Evolutionary conservation across 345 rosid species (phyloP).

Genomic region (Salix arbutifolia): DNA sequence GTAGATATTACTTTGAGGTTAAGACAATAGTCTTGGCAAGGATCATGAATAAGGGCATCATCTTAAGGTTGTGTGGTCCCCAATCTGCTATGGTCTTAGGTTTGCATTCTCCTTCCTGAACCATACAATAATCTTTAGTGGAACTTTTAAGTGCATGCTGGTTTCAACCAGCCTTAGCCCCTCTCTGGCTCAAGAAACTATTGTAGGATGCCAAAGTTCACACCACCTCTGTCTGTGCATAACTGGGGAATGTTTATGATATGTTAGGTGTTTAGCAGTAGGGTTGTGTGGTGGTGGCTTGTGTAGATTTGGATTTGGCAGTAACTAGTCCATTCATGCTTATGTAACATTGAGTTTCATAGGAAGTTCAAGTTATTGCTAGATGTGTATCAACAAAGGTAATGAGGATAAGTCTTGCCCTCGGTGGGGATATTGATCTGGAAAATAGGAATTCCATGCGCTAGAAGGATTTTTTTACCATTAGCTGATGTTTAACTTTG

Average conservation of each 20-base stretch:
- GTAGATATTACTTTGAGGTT: neutral
- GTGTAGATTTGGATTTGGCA: neutral
- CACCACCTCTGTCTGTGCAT: neutral
- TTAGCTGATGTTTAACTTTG: neutral
- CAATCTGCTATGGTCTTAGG: neutral
- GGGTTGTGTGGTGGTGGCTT: neutral
- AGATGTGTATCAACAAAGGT: neutral
- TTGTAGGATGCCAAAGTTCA: neutral
- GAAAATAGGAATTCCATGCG: neutral
- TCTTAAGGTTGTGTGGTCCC: neutral
- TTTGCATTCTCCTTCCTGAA: neutral
- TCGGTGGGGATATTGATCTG: neutral
- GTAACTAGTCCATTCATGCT: neutral
- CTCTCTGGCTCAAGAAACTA: neutral
- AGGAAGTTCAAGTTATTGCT: neutral
- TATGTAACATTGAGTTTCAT: neutral
- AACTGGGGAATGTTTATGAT: neutral
- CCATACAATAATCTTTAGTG: neutral
- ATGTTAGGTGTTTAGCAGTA: neutral
- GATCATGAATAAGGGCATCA: neutral
- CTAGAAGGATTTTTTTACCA: neutral
- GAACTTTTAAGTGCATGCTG: neutral
- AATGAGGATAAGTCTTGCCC: neutral
- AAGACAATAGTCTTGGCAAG: neutral
- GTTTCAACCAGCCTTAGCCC: neutral